These are phyloP conservation scores for Candida rishiriensis DNA, from an alignment of 805 yeast genomes.

Conservation along the genomic window DNA sequence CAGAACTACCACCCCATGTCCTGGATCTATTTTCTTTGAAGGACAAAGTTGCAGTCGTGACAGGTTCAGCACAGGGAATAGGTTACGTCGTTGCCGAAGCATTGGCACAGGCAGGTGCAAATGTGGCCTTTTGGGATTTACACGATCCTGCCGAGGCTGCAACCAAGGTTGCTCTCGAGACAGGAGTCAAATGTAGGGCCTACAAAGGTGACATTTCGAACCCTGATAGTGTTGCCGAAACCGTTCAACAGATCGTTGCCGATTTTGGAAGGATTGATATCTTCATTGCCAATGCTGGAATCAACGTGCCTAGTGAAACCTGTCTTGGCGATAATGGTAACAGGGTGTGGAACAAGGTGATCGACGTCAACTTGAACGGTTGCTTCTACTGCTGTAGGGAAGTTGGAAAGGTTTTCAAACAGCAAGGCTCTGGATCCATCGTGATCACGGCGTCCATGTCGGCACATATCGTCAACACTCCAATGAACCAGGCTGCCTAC, in stretches of 20 bases:
- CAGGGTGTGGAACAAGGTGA: constrained; percentile 41
- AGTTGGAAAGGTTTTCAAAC: constrained; percentile 43
- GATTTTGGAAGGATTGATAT: constrained; percentile 40
- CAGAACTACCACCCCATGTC: constrained; percentile 48
- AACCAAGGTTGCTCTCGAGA: constrained; percentile 36
- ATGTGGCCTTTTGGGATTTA: constrained; percentile 40
- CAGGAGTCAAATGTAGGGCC: constrained; percentile 16
- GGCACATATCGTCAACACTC: constrained; percentile 50
- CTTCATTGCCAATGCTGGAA: constrained; percentile 41
- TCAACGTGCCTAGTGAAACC: constrained; percentile 23
- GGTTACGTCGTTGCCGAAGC: constrained; percentile 39
- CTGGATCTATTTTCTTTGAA: constrained; percentile 37
- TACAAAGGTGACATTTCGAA: constrained; percentile 30
- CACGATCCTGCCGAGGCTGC: constrained; percentile 33
- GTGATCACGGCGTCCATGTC: constrained; percentile 54
- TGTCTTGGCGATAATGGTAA: constrained; percentile 28
- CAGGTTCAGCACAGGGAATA: constrained; percentile 39
- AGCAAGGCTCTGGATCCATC: constrained; percentile 44
- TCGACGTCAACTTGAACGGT: constrained; percentile 47
- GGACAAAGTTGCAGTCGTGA: constrained; percentile 40
- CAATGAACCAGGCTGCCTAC: constrained; percentile 46
- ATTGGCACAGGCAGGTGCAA: constrained; percentile 40
- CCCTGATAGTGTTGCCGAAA: constrained; percentile 27
- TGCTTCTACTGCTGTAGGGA: constrained; percentile 48
- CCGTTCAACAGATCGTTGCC: constrained; percentile 27